A percentile compares a stretch with the other conserved stretches of the same genome.
These are phyloP conservation scores for Cadophora sp. DNA, from an alignment of 2,329 filamentous ascomycete species.

Conservation along the genomic window DNA sequence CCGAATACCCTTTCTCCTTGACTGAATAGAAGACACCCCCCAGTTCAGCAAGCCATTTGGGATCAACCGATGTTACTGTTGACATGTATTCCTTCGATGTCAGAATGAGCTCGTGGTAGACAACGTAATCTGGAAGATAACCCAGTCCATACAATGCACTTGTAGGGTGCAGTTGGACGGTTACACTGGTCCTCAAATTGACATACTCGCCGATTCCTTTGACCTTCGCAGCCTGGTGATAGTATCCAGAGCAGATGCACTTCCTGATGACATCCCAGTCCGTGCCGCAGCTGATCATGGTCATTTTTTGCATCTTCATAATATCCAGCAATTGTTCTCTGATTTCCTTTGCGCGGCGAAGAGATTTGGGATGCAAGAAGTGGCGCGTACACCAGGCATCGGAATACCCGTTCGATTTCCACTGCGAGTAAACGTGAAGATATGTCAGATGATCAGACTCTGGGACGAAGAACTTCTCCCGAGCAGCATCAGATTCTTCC, in stretches of 20 bases:
- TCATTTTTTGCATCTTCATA: conserved; percentile 92
- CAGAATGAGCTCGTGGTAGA: conserved; percentile 97
- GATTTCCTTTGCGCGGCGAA: conserved; percentile 91
- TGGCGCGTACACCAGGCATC: conserved; percentile 94
- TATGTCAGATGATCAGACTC: conserved; percentile 97
- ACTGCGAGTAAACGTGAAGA: conserved; percentile 93
- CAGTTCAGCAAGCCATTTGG: conserved; percentile 95
- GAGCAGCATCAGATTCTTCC: conserved; percentile 92
- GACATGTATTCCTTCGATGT: conserved; percentile 99
- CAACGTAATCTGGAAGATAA: conserved; percentile 93
- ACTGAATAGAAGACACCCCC: conserved; percentile 97
- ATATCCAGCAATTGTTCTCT: conserved; percentile 93
- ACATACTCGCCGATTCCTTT: conserved; percentile 98
- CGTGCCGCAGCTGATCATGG: conserved; percentile 85
- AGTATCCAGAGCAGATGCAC: conserved; percentile 97
- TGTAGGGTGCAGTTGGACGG: conserved; percentile 92
- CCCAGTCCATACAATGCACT: conserved; percentile 91
- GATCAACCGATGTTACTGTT: conserved; percentile 93
- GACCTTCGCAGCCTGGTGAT: conserved; percentile 95
- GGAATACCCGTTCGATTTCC: conserved; percentile 87
- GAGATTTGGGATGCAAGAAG: conserved; percentile 93
- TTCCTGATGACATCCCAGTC: conserved; percentile 97
- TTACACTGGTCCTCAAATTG: conserved; percentile 93
- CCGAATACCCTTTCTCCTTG: conserved; percentile 96
- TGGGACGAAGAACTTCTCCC: conserved; percentile 98